phyloP scores from a whole-genome alignment of 2,329 filamentous ascomycete genomes.

The Hymenoscyphus scutula region DNA sequence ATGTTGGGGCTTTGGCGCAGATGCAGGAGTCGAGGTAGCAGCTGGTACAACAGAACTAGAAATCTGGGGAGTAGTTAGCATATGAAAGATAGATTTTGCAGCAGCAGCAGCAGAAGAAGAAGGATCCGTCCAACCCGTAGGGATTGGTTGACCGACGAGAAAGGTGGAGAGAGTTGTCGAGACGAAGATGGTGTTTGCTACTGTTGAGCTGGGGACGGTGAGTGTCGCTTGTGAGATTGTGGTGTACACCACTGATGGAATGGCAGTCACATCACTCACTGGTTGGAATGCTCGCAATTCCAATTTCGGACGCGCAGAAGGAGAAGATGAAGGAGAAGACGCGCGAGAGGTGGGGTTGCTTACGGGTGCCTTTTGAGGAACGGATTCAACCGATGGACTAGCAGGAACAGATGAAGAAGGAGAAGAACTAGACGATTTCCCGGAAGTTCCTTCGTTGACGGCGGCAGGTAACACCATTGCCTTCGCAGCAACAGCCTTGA shows the following conservation, averaged over 20 bases:
- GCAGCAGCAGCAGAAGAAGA: background rate
- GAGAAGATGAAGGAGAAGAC: background rate
- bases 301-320: background rate
- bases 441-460: background rate
- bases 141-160: background rate
- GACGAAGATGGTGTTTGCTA: background rate
- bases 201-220: background rate
- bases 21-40: background rate
- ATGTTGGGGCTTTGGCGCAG: background rate
- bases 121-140: background rate
- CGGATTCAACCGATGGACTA: background rate
- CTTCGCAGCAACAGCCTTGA: constrained; percentile 28
- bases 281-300: too few species aligned
- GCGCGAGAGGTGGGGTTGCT: background rate
- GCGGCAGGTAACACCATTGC: background rate
- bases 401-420: background rate
- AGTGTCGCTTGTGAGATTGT: background rate
- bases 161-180: background rate
- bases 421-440: background rate
- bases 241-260: background rate
- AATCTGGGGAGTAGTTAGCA: background rate
- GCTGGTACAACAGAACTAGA: background rate
- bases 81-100: background rate
- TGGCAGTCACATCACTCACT: too few species aligned
- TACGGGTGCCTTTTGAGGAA: background rate